Base-by-base conservation (phyloP, 2,329 filamentous ascomycete species). In the Trichophyton rubrum region DNA sequence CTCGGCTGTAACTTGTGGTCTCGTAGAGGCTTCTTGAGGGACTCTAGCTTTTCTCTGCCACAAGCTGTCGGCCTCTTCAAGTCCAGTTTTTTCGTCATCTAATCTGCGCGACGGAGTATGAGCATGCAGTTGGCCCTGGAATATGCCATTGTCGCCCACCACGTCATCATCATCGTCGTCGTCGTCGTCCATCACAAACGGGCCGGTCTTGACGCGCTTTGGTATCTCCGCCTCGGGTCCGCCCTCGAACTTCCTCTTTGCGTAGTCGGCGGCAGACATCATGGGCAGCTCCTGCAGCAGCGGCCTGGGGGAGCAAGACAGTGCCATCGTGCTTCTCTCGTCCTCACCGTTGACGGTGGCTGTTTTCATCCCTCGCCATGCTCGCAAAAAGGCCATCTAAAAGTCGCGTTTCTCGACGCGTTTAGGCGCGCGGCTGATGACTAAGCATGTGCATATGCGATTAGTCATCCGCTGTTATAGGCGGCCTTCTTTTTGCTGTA, bases 131-230 rank as follows among this genome's bases (percentile, higher is more conserved):
- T 33, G 22, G 17, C 27, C 33, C 13, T 33, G 24, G 7, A 53
- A 17, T 27, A 53, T 30, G 35, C 47, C 15, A 56, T 59, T 45
- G 27, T 13, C 68, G 13, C 70, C 65, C 43, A 68, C 67, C 68
- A 3, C 73, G 6, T 74, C 73, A 33, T 76, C 73, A 11, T 72
- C 73, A 11, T 72, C 68, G 2, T 69, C 67, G 47, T 73, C 72
- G 5, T 74, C 73, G 13, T 72, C 73, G 27, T 76, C 74, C 38
- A 73, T 73, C 33, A 75, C 60, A 61, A 77, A 77, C 9, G 74
- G 74, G 40, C 73, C 75, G 56, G 75, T 64, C 62, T 71, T 76
- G 55, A 70, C 68, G 56, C 72, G 70, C 68, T 79, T 78, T 9
- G 70, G 67, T n/a, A 70, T 67, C 56, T 73, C 67, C 3, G 64